Evolutionary conservation across 1,284 basidiomycete species (phyloP), one percentile per base, ranked within the genome.

Genomic region (Tilletia walkeri): DNA sequence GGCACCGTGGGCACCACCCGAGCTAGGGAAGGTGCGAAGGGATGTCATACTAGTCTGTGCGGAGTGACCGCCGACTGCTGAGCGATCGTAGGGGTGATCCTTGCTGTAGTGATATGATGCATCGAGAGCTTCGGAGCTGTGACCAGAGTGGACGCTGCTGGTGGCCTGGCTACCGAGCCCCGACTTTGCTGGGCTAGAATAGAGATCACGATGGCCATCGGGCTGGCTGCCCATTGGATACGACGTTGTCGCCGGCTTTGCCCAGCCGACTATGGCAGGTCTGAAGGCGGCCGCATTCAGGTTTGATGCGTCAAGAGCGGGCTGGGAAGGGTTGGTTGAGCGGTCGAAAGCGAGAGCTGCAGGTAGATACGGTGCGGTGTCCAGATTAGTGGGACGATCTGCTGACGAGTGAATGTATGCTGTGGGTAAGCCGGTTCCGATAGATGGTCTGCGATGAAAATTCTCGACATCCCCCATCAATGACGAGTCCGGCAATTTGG

Each of bases 21-120:
- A 10, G 59, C 59, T 63, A 4, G 59, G 59, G 59, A 38, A n/a
- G 3, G 59, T 63, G 6, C 59, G 59, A 38, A 63, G 34, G 7
- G 59, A 63, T 1, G 59, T 63, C 36, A 63, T 41, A 63, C 59
- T 63, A 3, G 59, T 63, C 59, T 63, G 59, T n/a, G 59, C 59
- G 3, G 59, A 63, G n/a, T 63, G 59, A 20, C 36, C 34, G 30
- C 59, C 59, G 5, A 10, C 59, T 3, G 6, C 34, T 16, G 30
- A 39, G 9, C 59, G 59, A 2, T 63, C 59, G 38, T 63, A 63
- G 9, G 59, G 59, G 38, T 63, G 59, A 16, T 7, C 18, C 14
- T 45, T 45, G 41, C 14, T 45, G 50, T n/a, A 53, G 18, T 16
- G 7, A 34, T 36, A 63, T 6, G 59, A 63, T 6, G 36, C 59